Conservation (phyloP, 768 basidiomycete genomes). For the Dictyophora rubrovolvata region DNA sequence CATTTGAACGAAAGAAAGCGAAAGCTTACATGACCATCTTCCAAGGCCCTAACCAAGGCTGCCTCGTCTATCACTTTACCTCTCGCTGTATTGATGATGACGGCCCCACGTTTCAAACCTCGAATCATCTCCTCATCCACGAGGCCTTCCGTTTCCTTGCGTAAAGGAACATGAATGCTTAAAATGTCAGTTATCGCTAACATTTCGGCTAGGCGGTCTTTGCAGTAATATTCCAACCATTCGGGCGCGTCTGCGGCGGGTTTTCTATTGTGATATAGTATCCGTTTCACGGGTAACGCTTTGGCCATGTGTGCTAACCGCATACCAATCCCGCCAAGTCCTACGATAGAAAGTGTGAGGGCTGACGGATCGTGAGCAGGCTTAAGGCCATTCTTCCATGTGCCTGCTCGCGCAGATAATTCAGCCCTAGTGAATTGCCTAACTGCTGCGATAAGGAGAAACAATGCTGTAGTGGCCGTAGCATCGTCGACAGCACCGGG, state of each 20-base stretch:
- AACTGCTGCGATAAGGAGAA: constrained; percentile 67
- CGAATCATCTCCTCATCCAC: constrained; percentile 71
- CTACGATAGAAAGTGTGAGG: constrained; percentile 62
- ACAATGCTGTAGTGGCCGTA: constrained; percentile 81
- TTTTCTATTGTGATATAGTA: constrained; percentile 69
- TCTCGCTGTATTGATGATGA: constrained; percentile 83
- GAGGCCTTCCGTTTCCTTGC: constrained; percentile 58
- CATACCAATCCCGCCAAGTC: constrained; percentile 68
- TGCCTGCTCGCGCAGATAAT: constrained; percentile 39
- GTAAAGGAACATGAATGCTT: constrained; percentile 77
- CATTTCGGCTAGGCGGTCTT: constrained; percentile 51
- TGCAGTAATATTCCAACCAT: constrained; percentile 67
- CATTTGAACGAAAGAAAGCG: background rate
- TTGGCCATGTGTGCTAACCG: constrained; percentile 61
- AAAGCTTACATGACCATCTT: constrained; percentile 72
- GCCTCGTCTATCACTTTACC: constrained; percentile 85
- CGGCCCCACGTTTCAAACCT: constrained; percentile 62
- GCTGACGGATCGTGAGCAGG: constrained; percentile 55
- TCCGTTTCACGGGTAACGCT: constrained; percentile 74
- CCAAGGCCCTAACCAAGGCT: constrained; percentile 75
- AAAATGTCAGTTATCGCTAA: constrained; percentile 68
- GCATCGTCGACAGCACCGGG: constrained; percentile 86
- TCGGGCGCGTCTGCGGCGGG: constrained; percentile 47
- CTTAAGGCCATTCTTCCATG: constrained; percentile 47
- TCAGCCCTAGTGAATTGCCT: constrained; percentile 66